Percentiles rank a stretch among this genome's conserved stretches.
Conservation (phyloP, 192 early-diverging fungal genomes). For the Cetraspora pellucida region DNA sequence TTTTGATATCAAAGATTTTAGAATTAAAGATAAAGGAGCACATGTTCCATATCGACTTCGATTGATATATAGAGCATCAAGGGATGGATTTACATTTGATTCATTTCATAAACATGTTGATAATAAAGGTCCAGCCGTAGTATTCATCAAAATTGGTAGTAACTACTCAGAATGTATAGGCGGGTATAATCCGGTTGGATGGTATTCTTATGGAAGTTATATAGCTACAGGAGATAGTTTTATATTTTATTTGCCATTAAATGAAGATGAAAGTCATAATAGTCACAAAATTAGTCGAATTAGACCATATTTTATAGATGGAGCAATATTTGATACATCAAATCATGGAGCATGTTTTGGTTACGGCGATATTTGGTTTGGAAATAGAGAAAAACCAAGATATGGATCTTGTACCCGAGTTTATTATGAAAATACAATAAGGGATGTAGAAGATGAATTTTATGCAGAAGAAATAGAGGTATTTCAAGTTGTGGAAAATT, state of each 20-base stretch:
- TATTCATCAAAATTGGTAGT: slow-evolving; percentile 1
- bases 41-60: background rate
- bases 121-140: background rate
- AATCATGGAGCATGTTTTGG: slow-evolving; percentile 16
- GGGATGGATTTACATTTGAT: slow-evolving; percentile 16
- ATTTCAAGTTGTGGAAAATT: slow-evolving; percentile 5
- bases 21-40: background rate
- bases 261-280: background rate
- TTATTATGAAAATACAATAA: slow-evolving; percentile 16
- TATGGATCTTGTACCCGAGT: slow-evolving; percentile 6
- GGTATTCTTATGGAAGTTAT: background rate
- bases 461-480: slow-evolving; percentile 13
- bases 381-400: background rate
- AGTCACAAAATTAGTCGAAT: background rate
- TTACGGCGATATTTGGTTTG: slow-evolving; percentile 12
- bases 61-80: slow-evolving; percentile 12
- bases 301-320: slow-evolving; percentile 12
- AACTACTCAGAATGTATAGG: background rate
- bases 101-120: slow-evolving; percentile 22
- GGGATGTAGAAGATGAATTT: background rate
- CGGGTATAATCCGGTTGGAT: slow-evolving; percentile 26
- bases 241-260: slow-evolving; percentile 1
- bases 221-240: slow-evolving; percentile 22
- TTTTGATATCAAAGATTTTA: background rate
- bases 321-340: slow-evolving; percentile 1